Evolutionary conservation across 305 asterid species (phyloP), one percentile per base, ranked within the genome.

Genomic region (Plantago coronopus): DNA sequence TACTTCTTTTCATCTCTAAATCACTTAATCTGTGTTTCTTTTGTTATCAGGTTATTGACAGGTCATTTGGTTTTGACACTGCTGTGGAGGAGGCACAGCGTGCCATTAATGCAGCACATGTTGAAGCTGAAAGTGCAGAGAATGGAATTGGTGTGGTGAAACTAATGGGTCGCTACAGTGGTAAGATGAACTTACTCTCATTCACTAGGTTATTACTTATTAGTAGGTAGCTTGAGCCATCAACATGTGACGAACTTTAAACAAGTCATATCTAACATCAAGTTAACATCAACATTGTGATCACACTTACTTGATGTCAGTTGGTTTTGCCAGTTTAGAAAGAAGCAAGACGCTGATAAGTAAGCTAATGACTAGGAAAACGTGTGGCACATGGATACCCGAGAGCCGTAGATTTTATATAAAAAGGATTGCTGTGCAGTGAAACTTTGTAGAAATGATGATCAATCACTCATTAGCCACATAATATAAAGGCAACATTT

Each of bases 21-120:
- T 17, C 53, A 55, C 61, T 59, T 61, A 48, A 61, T 34, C 22
- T 66, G 63, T 23, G 38, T 43, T 71, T 37, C 49, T 72, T 69
- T 56, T 70, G 20, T 69, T 45, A 56, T 53, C 85, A 84, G 93
- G 85, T 84, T 53, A 84, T 84, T 59, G 93, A 85, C 72, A 80
- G 69, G 72, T 85, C 94, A n/a, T 82, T 85, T 65, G 94, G 94
- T 64, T 85, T 85, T 68, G 89, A 82, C 69, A 74, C 87, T 51
- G 87, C 94, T 61, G 89, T 85, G 11, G 94, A 85, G 79, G 94
- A 85, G 66, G 94, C 94, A 61, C 94, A 82, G 48, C 82, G 89
- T 57, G 87, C 93, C 75, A 84, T 84, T 63, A 84, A 78, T 74
- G 93, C 94, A 17, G 94, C 89, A 58, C 94, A 80, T 67, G 94